Evolutionary conservation across 2,329 filamentous ascomycete species (phyloP).

Genomic region (Rhynchosporium graminicola): DNA sequence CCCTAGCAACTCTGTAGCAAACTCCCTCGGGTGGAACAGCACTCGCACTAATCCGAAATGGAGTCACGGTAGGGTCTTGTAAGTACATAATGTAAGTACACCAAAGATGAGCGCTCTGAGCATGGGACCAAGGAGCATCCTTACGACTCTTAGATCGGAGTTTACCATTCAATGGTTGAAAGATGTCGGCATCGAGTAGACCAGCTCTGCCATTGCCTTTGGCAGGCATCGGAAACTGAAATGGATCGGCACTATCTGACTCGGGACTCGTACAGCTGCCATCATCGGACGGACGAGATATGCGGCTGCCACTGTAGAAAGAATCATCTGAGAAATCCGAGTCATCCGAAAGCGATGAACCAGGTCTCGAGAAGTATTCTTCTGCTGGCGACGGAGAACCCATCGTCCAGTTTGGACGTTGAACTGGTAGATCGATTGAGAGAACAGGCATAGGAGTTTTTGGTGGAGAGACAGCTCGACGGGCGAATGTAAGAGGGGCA

Average conservation of each 20-base stretch:
- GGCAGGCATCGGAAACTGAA: constrained; percentile 32
- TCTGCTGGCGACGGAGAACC: constrained; percentile 25
- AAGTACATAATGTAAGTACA: constrained; percentile 64
- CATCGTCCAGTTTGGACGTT: constrained; percentile 39
- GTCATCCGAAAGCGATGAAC: constrained; percentile 34
- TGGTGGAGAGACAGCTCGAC: constrained; percentile 48
- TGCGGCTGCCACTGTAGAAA: constrained; percentile 56
- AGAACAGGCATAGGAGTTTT: constrained; percentile 56
- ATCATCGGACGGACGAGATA: constrained; percentile 59
- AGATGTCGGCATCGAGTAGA: constrained; percentile 15
- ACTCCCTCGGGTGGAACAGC: constrained; percentile 66
- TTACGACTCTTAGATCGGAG: constrained; percentile 38
- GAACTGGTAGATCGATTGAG: constrained; percentile 20
- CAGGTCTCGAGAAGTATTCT: constrained; percentile 33
- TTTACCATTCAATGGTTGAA: constrained; percentile 30
- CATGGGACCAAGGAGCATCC: constrained; percentile 61
- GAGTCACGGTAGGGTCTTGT: constrained; percentile 67
- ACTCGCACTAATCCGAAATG: constrained; percentile 63
- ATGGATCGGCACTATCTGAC: constrained; percentile 44
- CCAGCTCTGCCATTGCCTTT: constrained; percentile 33
- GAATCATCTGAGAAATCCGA: constrained; percentile 61
- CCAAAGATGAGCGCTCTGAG: constrained; percentile 68
- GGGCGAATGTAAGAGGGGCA: constrained; percentile 28
- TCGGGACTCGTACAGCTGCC: constrained; percentile 56
- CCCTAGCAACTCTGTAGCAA: constrained; percentile 63